Evolutionary conservation across 768 basidiomycete species (phyloP).

Genomic region (Heimioporus sp.): DNA sequence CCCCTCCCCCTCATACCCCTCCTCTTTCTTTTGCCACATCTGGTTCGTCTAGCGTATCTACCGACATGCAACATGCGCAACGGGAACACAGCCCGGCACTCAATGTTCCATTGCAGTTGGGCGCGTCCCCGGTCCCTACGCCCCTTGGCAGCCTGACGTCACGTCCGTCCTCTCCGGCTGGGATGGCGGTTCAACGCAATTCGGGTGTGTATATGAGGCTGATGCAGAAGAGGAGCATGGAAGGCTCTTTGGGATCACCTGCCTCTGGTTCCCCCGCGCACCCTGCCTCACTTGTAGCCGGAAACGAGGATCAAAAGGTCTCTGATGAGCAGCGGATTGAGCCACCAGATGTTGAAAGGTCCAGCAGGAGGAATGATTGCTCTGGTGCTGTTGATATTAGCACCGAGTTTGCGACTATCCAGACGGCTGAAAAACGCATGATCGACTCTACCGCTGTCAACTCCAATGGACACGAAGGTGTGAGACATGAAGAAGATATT

Average conservation of each 20-base stretch:
- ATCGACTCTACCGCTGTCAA: constrained; percentile 16
- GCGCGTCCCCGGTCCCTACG: neutral
- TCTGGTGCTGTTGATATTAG: constrained; percentile 39
- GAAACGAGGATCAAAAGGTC: neutral
- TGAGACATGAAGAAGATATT: neutral
- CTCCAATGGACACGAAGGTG: neutral
- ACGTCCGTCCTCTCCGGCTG: constrained; percentile 12
- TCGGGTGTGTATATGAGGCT: constrained; percentile 45
- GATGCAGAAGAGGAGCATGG: constrained; percentile 41
- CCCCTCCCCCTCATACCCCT: constrained; percentile 23
- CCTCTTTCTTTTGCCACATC: constrained; percentile 18
- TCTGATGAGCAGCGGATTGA: neutral
- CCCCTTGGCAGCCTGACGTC: neutral
- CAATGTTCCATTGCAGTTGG: constrained; percentile 2
- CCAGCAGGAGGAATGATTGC: constrained; percentile 27
- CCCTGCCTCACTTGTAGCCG: neutral
- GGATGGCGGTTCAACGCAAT: constrained; percentile 5
- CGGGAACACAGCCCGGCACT: constrained; percentile 3
- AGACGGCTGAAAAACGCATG: constrained; percentile 44
- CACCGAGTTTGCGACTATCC: constrained; percentile 49
- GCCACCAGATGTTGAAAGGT: neutral
- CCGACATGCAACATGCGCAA: constrained; percentile 5
- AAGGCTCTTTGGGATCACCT: constrained; percentile 37
- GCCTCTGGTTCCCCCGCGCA: constrained; percentile 9
- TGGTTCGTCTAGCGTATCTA: constrained; percentile 16